Evolutionary conservation across 768 basidiomycete species (phyloP), one percentile per base, ranked within the genome.

Genomic region (Amanita rubescens): DNA sequence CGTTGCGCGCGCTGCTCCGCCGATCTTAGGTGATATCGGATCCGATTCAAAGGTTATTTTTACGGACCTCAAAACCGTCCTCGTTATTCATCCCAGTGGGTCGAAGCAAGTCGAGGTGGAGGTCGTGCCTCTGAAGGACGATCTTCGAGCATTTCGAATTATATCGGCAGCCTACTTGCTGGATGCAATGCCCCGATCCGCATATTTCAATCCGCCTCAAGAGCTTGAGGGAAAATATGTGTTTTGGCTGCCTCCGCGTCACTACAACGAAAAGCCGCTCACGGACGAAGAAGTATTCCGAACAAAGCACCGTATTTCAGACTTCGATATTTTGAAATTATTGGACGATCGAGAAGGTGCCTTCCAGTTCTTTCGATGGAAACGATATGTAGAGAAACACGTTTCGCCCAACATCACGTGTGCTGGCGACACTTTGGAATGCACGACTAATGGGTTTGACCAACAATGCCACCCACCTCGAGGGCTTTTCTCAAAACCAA

Each of bases 281-380:
- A 43, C 41, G 41, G 41, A 43, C 41, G 41, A 43, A 43, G 41
- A 43, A 43, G 41, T 43, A 43, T 43, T 43, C 41, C 41, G 41
- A 43, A 43, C 41, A 43, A 43, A 51, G 25, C 43, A 58, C 8
- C 32, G 44, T 38, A 43, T 55, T 0, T 58, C 58, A 51, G 48
- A 58, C 22, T 53, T 67, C 43, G 27, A 67, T 46, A 35, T 55
- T 20, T 49, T 34, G 11, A 67, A 60, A 55, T 49, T 66, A 43
- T 35, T 58, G 30, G 57, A 58, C 39, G 58, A 64, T 58, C 60
- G 52, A 20, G 48, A 52, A 55, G 42, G 59, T 34, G 62, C 65
- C 8, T 55, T 63, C 37, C 65, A 66, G 53, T 64, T 64, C 51
- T 63, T 64, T 55, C 63, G 63, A 39, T 66, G 65, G 65, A 56